Evolutionary conservation across 805 yeast genomes (phyloP), one percentile per base, ranked within the genome.

Genomic region (Kuraishia ogatae): DNA sequence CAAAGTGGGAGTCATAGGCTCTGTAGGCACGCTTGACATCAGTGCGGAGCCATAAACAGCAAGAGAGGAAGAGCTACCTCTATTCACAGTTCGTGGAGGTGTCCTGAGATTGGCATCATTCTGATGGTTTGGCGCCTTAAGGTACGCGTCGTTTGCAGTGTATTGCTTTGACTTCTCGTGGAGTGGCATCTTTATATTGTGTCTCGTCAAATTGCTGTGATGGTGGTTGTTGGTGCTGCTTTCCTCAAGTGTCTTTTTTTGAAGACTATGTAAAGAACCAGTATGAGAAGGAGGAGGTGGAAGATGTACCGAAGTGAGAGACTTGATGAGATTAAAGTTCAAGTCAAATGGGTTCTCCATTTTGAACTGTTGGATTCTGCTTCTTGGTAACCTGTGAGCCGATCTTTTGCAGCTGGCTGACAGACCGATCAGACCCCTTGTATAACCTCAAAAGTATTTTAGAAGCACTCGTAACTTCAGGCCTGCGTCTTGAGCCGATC

Each of bases 241-340:
- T 15, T 35, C 43, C 43, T 35, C 43, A 15, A 11, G 17, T 15
- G 43, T 35, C 43, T 35, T 35, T 17, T 35, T 35, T 35, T 35
- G 43, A 8, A 35, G 13, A 35, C n/a, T 13, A 11, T 35, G 43
- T 11, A 35, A 35, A 35, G 43, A 35, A 35, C n/a, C 43, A 15
- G 43, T 35, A 15, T 35, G 43, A 17, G 43, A 20, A 15, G 56
- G 56, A 10, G 56, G 56, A 10, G 56, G 52, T 19, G 56, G 56
- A 47, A 54, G 53, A 39, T 54, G 56, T 20, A 54, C 54, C 22
- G 56, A 54, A 35, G 52, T 54, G 19, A 54, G 51, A 24, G 56
- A 54, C 51, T 48, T 54, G 39, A 54, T 23, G n/a, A 54, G 39
- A 49, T 54, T 54, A 2, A 35, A 52, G 51, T 49, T 49, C 51